Conservation (phyloP, 2,329 filamentous ascomycete species). For the Aureobasidium sp. region DNA sequence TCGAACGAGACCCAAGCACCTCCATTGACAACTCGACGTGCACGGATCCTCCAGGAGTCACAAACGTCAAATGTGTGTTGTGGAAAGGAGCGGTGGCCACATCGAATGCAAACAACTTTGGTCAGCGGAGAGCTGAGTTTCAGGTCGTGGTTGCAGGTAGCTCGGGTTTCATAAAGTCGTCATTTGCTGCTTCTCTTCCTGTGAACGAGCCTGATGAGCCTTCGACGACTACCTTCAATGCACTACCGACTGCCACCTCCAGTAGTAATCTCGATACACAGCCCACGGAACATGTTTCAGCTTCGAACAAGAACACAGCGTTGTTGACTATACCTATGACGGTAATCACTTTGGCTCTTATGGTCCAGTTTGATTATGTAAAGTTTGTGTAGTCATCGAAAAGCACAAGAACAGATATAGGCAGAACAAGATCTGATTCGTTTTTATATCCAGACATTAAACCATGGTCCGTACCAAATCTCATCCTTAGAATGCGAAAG, state of each 20-base stretch:
- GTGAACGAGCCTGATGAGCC: background rate
- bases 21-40: conserved; percentile 23
- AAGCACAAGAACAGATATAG: background rate
- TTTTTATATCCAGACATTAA: background rate
- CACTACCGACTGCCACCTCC: conserved; percentile 8
- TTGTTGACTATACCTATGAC: no score
- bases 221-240: background rate
- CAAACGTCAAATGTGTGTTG: conserved; percentile 24
- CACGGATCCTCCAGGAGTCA: conserved; percentile 25
- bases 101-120: conserved; percentile 20
- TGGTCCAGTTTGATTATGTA: background rate
- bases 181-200: conserved; percentile 14
- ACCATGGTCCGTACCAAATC: background rate
- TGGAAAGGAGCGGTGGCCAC: conserved; percentile 20
- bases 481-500: background rate
- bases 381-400: no score
- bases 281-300: background rate
- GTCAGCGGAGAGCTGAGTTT: conserved; percentile 17
- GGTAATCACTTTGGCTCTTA: background rate
- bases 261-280: background rate
- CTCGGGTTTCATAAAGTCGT: background rate
- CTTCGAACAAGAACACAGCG: background rate
- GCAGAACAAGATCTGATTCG: background rate
- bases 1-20: conserved; percentile 14
- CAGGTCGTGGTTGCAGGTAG: background rate